Percentiles rank a stretch among this genome's conserved stretches.
These are phyloP conservation scores for Phanerodontia chrysosporium DNA, from an alignment of 768 basidiomycete species.

Conservation along the genomic window DNA sequence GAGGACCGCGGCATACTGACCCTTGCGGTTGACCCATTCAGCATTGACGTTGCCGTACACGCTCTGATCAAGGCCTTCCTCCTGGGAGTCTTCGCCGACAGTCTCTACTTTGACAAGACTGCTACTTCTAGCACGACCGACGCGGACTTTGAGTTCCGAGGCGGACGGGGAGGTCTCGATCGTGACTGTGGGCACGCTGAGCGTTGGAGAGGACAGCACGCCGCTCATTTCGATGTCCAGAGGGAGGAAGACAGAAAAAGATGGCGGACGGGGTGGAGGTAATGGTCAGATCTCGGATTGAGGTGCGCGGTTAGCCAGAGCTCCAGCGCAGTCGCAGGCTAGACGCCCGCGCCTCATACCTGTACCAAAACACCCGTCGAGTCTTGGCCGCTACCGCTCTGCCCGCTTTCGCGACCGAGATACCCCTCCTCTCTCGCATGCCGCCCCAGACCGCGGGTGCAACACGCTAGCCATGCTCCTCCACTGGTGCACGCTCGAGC, in stretches of 20 bases:
- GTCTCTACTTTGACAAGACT: slow-evolving; percentile 86
- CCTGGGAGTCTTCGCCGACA: slow-evolving; percentile 64
- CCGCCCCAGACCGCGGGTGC: neutral
- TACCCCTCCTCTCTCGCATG: neutral
- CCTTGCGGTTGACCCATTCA: slow-evolving; percentile 93
- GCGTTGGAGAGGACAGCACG: slow-evolving; percentile 14
- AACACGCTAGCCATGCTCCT: slow-evolving; percentile 36
- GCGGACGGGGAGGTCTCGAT: slow-evolving; percentile 24
- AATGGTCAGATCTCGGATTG: neutral
- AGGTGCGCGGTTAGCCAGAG: neutral
- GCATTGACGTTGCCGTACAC: slow-evolving; percentile 84
- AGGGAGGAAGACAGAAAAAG: slow-evolving; percentile 1
- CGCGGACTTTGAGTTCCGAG: slow-evolving; percentile 18
- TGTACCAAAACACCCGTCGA: neutral
- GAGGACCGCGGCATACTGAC: slow-evolving; percentile 34
- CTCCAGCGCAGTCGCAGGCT: neutral
- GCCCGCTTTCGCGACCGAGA: neutral
- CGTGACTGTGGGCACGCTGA: slow-evolving; percentile 47
- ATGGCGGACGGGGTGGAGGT: slow-evolving; percentile 4
- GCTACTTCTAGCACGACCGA: slow-evolving; percentile 37
- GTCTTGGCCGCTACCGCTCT: neutral
- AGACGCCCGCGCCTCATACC: slow-evolving; percentile 4
- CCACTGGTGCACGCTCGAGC: slow-evolving; percentile 64
- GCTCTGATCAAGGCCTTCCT: slow-evolving; percentile 75
- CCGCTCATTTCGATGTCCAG: slow-evolving; percentile 9